Base-by-base conservation (phyloP, 1,284 basidiomycete species). In the Cryptococcus neoformans region DNA sequence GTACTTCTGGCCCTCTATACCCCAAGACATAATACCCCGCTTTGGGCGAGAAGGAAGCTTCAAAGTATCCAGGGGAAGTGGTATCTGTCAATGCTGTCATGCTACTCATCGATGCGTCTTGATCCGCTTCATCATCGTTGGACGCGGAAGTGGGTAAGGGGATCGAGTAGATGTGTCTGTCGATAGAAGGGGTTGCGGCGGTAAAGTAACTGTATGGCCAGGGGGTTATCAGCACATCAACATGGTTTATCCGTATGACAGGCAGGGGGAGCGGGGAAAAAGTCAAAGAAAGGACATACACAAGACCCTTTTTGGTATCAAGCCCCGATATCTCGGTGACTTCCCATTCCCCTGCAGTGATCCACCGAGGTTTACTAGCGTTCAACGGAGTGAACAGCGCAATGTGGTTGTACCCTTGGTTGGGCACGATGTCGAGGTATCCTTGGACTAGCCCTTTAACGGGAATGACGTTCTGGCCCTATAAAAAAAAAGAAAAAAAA, bases 321-420 rank as follows among this genome's bases (percentile, higher is more conserved):
- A 96, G 84, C 1, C 84, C 88, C 54, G 84, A 78, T 55, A 97
- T 87, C 16, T 82, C 83, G 0, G 86, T 86, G 4, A 98, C 89
- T 75, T 99, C 95, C 93, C 93, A 97, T 37, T 85, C 73, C 0
- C 94, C 95, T 1, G 79, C 80, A 0, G 95, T 97, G 38, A 98
- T 79, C 81, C 92, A 97, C 38, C 80, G 81, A 1, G 92, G 92
- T 0, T 80, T 82, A 34, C 79, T 78, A 12, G 86, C 81, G 62
- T 83, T 83, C 2, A 87, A 83, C 2, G 91, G 87, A 58, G 83
- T 87, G 79, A 92, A 96, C 38, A 92, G 82, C 0, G 92, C 93
- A 66, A 96, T 85, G 69, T 96, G 93, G 66, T 90, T 87, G 79
- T 83, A 96, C 0, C 93, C 93, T 16, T 88, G 83, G 28, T 84